These are phyloP conservation scores for Pneumocystis canis DNA, from an alignment of 1,139 yeast species.

Conservation along the genomic window DNA sequence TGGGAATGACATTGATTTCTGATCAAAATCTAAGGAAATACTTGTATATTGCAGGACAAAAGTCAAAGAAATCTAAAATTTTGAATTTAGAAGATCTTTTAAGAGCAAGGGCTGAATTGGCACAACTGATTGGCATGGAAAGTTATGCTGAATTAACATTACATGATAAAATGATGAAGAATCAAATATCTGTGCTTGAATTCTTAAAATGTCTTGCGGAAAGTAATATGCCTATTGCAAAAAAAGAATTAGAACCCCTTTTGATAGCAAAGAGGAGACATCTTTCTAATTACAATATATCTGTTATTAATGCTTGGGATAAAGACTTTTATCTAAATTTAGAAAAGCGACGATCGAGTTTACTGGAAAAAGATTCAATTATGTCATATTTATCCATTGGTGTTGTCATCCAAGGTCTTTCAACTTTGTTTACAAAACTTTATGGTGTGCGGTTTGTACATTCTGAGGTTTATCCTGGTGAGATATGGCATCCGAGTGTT, in stretches of 20 bases:
- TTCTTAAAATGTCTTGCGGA: constrained; percentile 49
- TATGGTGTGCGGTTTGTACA: constrained; percentile 70
- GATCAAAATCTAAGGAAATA: constrained; percentile 45
- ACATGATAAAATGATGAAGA: constrained; percentile 79
- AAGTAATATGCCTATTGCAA: constrained; percentile 40
- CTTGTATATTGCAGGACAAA: constrained; percentile 63
- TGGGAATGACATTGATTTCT: constrained; percentile 46
- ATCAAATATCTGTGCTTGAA: constrained; percentile 57
- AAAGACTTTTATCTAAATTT: constrained; percentile 51
- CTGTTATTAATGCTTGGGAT: constrained; percentile 68
- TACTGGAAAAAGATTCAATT: constrained; percentile 17
- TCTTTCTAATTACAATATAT: constrained; percentile 18
- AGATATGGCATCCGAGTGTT: constrained; percentile 85
- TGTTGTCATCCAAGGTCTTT: constrained; percentile 70
- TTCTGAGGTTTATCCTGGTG: constrained; percentile 49
- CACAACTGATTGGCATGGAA: constrained; percentile 55
- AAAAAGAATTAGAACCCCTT: constrained; percentile 40
- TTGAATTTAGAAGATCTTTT: constrained; percentile 43
- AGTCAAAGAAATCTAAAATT: constrained; percentile 42
- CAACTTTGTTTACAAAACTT: constrained; percentile 49
- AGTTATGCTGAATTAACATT: constrained; percentile 72
- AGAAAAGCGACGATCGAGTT: constrained; percentile 21
- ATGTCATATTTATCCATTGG: constrained; percentile 61
- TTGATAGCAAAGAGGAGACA: constrained; percentile 28
- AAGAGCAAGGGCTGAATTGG: constrained; percentile 52